Conservation (phyloP, 2,329 filamentous ascomycete genomes). For the Xylaria sp. region DNA sequence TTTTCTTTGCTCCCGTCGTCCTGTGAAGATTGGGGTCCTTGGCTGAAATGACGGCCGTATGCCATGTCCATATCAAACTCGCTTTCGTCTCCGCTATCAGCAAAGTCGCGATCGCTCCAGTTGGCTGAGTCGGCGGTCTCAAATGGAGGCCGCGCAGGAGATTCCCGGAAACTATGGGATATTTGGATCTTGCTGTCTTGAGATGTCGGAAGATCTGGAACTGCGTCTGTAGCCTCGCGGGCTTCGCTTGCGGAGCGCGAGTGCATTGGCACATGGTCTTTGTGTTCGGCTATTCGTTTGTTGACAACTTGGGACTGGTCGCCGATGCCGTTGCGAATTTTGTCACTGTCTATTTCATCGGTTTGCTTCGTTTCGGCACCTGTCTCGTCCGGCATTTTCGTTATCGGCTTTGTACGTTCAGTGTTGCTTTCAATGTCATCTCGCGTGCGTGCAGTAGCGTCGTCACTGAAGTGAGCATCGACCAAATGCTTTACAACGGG, state of each 20-base stretch:
- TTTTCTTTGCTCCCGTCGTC: conserved; percentile 28
- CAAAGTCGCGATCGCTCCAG: conserved; percentile 72
- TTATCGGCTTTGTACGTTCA: conserved; percentile 70
- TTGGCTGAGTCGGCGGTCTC: conserved; percentile 58
- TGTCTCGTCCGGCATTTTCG: conserved; percentile 61
- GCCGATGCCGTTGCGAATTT: background rate
- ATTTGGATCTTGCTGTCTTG: conserved; percentile 30
- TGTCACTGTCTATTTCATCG: conserved; percentile 38
- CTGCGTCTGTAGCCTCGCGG: conserved; percentile 51
- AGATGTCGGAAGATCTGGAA: conserved; percentile 51
- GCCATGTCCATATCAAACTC: conserved; percentile 44
- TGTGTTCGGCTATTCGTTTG: background rate
- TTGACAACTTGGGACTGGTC: background rate
- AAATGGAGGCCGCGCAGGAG: conserved; percentile 36
- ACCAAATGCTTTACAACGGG: conserved; percentile 94
- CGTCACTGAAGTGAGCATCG: conserved; percentile 90
- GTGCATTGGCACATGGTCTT: conserved; percentile 15
- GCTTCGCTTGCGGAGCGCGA: conserved; percentile 39
- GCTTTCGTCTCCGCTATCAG: conserved; percentile 57
- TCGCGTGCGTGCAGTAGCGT: conserved; percentile 65
- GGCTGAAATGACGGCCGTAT: conserved; percentile 31
- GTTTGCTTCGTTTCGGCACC: conserved; percentile 61
- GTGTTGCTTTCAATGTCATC: conserved; percentile 70
- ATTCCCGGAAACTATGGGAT: conserved; percentile 33
- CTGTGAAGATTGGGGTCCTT: conserved; percentile 14